Conservation (phyloP, 495 filamentous ascomycete species). For the Apiosordaria backusii region DNA sequence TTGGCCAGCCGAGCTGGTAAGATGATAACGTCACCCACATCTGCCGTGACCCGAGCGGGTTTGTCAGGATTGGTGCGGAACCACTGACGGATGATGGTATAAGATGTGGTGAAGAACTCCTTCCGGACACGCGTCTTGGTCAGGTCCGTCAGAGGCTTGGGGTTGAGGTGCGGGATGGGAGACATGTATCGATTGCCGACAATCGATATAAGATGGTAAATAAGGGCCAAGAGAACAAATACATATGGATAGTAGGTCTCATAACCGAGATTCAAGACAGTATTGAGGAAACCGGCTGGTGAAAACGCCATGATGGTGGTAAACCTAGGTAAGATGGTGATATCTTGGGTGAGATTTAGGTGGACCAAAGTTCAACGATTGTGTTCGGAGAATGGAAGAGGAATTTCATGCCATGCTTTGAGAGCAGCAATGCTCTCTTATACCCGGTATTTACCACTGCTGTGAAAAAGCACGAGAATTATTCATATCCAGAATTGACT, state of each 20-base stretch:
- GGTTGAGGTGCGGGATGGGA: constrained; percentile 19
- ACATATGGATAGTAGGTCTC: neutral
- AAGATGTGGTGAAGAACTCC: constrained; percentile 12
- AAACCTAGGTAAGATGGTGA: too few relatives aligned
- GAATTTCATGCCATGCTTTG: neutral
- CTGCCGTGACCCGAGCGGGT: constrained; percentile 28
- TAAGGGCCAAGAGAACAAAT: neutral
- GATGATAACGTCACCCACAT: constrained; percentile 33
- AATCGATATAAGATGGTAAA: neutral
- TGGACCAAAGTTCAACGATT: neutral
- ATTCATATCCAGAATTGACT: neutral
- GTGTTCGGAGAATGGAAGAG: neutral
- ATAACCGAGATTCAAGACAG: too few relatives aligned
- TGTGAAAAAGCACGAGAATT: neutral
- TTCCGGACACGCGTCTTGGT: constrained; percentile 16
- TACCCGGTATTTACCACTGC: neutral
- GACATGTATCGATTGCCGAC: neutral
- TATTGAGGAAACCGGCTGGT: neutral
- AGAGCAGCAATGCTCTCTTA: neutral
- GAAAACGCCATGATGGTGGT: neutral
- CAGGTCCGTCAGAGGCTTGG: constrained; percentile 8
- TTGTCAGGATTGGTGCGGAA: constrained; percentile 21
- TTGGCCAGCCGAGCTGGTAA: constrained; percentile 45
- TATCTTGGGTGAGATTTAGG: too few relatives aligned
- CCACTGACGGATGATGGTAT: constrained; percentile 16